A percentile compares a stretch with the other conserved stretches of the same genome.
These are phyloP conservation scores for Salix suchowensis DNA, from an alignment of 345 rosid species.

Conservation along the genomic window DNA sequence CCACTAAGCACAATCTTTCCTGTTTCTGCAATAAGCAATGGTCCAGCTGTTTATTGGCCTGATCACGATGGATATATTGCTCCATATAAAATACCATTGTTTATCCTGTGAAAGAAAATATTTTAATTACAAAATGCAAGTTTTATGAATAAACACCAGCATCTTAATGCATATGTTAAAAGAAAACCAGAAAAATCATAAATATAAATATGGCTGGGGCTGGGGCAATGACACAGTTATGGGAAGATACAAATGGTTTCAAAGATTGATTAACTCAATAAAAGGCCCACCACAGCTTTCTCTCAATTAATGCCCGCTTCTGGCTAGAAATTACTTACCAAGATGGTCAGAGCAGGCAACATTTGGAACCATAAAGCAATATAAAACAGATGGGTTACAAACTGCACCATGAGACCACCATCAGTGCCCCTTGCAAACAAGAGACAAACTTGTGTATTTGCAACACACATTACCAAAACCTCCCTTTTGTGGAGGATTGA, in stretches of 20 bases:
- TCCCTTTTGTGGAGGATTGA: neutral
- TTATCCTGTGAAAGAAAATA: neutral
- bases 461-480: slow-evolving; percentile 6
- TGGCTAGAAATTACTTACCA: neutral
- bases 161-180: neutral
- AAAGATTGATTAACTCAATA: neutral
- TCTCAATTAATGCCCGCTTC: no score
- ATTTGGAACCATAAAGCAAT: neutral
- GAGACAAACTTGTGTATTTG: neutral
- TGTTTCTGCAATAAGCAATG: neutral
- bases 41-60: neutral
- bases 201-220: neutral
- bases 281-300: no score
- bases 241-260: neutral
- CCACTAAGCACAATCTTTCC: neutral
- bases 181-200: neutral
- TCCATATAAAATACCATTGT: neutral
- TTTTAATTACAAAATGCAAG: neutral
- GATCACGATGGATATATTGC: neutral
- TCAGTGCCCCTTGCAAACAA: neutral
- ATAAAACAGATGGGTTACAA: neutral
- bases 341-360: neutral
- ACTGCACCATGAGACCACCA: neutral
- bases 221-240: neutral
- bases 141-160: neutral